Evolutionary conservation across 768 basidiomycete genomes (phyloP).

Genomic region (Lentinula edodes): DNA sequence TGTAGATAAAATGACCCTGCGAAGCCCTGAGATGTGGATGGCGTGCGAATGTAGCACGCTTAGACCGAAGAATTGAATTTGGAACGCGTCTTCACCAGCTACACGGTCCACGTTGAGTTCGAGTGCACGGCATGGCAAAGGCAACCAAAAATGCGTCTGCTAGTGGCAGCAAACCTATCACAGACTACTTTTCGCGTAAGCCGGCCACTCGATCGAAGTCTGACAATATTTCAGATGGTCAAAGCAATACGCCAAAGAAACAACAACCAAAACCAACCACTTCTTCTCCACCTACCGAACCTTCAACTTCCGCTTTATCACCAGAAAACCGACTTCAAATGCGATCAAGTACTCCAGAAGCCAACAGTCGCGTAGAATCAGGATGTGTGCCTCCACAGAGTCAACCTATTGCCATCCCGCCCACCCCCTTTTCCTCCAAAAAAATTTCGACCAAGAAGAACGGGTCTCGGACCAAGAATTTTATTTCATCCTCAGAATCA

Average conservation of each 20-base stretch:
- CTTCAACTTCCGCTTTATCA: conserved; percentile 7
- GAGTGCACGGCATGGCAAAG: conserved; percentile 15
- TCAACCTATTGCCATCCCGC: conserved; percentile 12
- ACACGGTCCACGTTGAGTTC: background rate
- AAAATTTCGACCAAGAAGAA: conserved; percentile 5
- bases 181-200: conserved; percentile 41
- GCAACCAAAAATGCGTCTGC: conserved; percentile 19
- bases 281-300: conserved; percentile 7
- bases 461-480: conserved; percentile 29
- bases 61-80: background rate
- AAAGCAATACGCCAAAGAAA: conserved; percentile 3
- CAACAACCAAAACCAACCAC: background rate
- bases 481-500: conserved; percentile 27
- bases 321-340: conserved; percentile 7
- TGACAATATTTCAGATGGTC: conserved; percentile 10
- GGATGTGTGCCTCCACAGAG: conserved; percentile 16
- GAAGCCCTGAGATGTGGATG: background rate
- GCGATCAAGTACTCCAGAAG: background rate
- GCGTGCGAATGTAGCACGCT: background rate
- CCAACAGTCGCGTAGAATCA: conserved; percentile 4
- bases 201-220: conserved; percentile 15
- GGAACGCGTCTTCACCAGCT: background rate
- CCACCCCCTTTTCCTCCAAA: conserved; percentile 14
- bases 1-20: too few relatives aligned
- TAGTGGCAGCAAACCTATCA: conserved; percentile 28